Conservation (phyloP, 805 yeast species). For the Kuraishia ogatae region DNA sequence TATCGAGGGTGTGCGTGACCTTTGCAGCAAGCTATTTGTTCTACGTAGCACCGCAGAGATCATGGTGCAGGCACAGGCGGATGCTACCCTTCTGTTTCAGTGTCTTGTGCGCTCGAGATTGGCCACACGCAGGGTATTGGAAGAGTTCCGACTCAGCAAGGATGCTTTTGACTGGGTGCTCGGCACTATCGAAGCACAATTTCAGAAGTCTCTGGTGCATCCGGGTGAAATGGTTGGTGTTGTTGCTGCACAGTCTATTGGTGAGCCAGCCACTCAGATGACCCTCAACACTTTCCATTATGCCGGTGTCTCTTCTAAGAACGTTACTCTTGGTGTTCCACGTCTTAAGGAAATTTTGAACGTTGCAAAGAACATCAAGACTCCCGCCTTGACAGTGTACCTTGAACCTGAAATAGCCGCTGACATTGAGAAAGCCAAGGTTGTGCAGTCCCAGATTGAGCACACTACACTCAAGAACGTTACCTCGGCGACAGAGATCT, state of each 20-base stretch:
- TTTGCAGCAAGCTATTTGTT: constrained; percentile 62
- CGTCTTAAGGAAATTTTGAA: constrained; percentile 96
- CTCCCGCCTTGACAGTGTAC: constrained; percentile 99
- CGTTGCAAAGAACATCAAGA: constrained; percentile 96
- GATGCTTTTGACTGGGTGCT: constrained; percentile 93
- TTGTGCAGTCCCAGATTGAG: constrained; percentile 93
- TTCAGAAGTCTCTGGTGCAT: constrained; percentile 83
- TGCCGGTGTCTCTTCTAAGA: constrained; percentile 96
- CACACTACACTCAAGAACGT: constrained; percentile 93
- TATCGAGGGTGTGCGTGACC: constrained; percentile 57
- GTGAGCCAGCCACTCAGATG: constrained; percentile 98
- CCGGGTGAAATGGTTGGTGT: constrained; percentile 99
- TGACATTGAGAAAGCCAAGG: constrained; percentile 91
- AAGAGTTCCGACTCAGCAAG: constrained; percentile 78
- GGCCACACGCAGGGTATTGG: constrained; percentile 83
- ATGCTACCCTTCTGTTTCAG: constrained; percentile 86
- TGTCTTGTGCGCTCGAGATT: constrained; percentile 88
- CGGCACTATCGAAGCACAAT: constrained; percentile 91
- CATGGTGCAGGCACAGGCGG: constrained; percentile 78
- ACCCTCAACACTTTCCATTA: constrained; percentile 95
- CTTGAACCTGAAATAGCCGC: constrained; percentile 69
- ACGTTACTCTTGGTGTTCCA: constrained; percentile 95
- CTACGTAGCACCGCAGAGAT: constrained; percentile 75
- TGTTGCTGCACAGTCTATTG: constrained; percentile 94
- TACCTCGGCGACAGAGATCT: constrained; percentile 95